Base-by-base conservation (phyloP, 2,329 filamentous ascomycete species). In the Nothophaeocryptopus gaeumannii region DNA sequence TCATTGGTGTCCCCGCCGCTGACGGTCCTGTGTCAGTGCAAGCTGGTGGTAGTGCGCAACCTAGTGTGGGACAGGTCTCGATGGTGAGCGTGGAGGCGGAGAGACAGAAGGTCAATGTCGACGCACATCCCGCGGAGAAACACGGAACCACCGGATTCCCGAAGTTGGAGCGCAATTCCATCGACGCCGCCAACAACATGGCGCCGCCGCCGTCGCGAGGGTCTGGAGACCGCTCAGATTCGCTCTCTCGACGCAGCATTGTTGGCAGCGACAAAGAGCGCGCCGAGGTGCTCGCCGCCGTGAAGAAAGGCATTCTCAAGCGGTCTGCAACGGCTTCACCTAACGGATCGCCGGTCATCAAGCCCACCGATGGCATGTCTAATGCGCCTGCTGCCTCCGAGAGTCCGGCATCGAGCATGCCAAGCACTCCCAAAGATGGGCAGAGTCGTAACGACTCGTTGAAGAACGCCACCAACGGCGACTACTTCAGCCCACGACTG, bases 81-180 rank as follows among this genome's bases (percentile, higher is more conserved):
- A 95, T 96, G 83, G 86, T 99, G 44, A 97, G 89, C 8, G 90
- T 93, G 4, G 93, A 99, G 72, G 93, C 92, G 1, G 92, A 97
- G 71, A 81, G 89, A 45, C 88, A 95, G 60, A 84, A 77, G 54
- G 85, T 93, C 51, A 90, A 93, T 59, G 84, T 90, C 39, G 89
- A 86, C 50, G 76, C 79, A 1, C 80, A 88, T 54, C 82, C 84
- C 1, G 78, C 83, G 55, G 80, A 86, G 3, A 82, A 88, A 48
- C 83, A 82, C 38, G 86, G 86, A 16, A 87, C 83, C 36, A 91
- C 88, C 14, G 86, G 86, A 3, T 95, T 91, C 63, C 91, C 91
- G 20, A 89, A 86, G 62, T 74, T 95, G 16, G 91, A 96, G 71
- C 79, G 84, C 35, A 91, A 91, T 63, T 92, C 87, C 1, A 75